These are phyloP conservation scores for Clausena lansium DNA, from an alignment of 345 rosid species.

Conservation along the genomic window DNA sequence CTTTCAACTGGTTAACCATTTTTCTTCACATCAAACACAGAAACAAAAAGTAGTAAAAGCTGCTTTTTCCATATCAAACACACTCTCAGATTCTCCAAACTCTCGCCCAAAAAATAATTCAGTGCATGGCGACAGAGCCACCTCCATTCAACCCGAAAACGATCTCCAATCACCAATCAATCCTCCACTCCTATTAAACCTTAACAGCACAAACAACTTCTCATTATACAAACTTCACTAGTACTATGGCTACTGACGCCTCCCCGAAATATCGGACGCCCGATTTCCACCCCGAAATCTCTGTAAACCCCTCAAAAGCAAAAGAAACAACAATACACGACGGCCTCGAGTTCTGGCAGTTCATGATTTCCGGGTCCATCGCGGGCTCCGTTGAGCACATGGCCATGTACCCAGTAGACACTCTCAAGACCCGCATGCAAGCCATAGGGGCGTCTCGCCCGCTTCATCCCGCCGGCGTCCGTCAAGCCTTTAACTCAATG, in stretches of 20 bases:
- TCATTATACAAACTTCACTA: background rate
- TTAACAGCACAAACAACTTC: background rate
- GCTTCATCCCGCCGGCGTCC: constrained; percentile 40
- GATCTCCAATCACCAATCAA: constrained; percentile 18
- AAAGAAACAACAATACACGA: constrained; percentile 33
- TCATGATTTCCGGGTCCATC: constrained; percentile 89
- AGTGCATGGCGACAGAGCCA: constrained; percentile 17
- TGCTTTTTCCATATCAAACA: background rate
- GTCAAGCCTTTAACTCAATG: constrained; percentile 52
- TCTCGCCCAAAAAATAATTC: constrained; percentile 5
- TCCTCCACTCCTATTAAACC: constrained; percentile 8
- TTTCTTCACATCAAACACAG: too few relatives aligned
- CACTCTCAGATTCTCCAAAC: background rate
- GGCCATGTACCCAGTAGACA: constrained; percentile 84
- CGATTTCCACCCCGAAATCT: constrained; percentile 46
- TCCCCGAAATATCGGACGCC: constrained; percentile 48
- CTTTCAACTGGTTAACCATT: too few relatives aligned
- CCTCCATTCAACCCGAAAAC: constrained; percentile 19
- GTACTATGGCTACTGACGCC: constrained; percentile 53
- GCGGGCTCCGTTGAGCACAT: constrained; percentile 95
- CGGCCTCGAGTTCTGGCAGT: constrained; percentile 92
- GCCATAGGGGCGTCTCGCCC: constrained; percentile 51
- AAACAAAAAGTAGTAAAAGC: background rate
- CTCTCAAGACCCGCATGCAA: constrained; percentile 80
- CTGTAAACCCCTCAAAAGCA: constrained; percentile 19